Conservation (phyloP, 1,284 basidiomycete species). For the Ceratobasidium sp. region DNA sequence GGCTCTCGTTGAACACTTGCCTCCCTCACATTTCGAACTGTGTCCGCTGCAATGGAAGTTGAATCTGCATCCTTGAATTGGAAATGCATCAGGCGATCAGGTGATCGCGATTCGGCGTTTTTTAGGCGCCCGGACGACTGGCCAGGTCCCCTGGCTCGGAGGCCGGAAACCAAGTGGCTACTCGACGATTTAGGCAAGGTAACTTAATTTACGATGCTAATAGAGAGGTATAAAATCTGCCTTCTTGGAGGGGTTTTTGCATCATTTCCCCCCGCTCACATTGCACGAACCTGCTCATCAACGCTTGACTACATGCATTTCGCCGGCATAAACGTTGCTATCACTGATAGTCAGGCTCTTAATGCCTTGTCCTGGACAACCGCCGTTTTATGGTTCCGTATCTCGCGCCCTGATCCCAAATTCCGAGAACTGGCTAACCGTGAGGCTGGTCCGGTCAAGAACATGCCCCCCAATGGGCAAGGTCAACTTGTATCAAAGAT, state of each 20-base stretch:
- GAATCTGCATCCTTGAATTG: too few species aligned
- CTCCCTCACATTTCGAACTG: too few species aligned
- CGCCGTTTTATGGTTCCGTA: slow-evolving; percentile 6
- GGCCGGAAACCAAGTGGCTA: slow-evolving; percentile 26
- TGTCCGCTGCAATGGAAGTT: too few species aligned
- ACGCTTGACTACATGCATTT: slow-evolving; percentile 19
- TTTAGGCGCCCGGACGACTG: not conserved
- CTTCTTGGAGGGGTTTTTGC: too few species aligned
- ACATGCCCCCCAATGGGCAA: slow-evolving; percentile 29
- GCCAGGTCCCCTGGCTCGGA: slow-evolving; percentile 26
- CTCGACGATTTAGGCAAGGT: not conserved
- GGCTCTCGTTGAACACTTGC: too few species aligned
- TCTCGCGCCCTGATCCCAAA: slow-evolving; percentile 1
- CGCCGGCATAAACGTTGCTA: slow-evolving; percentile 30
- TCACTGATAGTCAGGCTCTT: slow-evolving; percentile 28
- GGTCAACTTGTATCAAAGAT: slow-evolving; percentile 18
- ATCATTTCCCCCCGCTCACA: not conserved
- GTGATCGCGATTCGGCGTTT: too few species aligned
- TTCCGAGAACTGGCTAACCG: slow-evolving; percentile 2
- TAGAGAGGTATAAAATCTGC: slow-evolving; percentile 5
- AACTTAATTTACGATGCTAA: not conserved
- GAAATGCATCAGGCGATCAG: too few species aligned
- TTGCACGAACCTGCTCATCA: too few species aligned
- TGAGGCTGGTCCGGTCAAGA: slow-evolving; percentile 24
- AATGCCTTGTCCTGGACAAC: slow-evolving; percentile 22